These are phyloP conservation scores for Xylaria polymorpha DNA, from an alignment of 2,329 filamentous ascomycete species.

Conservation along the genomic window DNA sequence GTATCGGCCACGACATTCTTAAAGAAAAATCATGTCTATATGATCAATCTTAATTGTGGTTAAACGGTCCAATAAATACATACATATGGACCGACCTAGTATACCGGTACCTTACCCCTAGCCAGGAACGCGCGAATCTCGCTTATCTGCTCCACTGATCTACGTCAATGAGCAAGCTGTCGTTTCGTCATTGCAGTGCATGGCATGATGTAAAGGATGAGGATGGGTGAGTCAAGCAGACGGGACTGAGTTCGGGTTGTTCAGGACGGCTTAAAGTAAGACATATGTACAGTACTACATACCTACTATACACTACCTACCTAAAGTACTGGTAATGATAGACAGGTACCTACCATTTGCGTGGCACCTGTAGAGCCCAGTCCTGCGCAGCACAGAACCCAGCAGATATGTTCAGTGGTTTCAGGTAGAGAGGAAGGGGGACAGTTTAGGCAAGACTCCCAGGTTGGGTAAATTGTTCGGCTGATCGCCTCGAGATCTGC, in stretches of 20 bases:
- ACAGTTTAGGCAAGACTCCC: conserved; percentile 18
- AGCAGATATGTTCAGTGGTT: conserved; percentile 10
- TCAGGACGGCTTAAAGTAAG: conserved; percentile 3
- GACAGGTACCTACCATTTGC: not conserved
- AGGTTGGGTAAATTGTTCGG: conserved; percentile 41
- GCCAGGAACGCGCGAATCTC: conserved; percentile 5
- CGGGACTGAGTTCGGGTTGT: not conserved
- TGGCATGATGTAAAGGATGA: not conserved
- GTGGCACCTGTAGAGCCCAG: not conserved
- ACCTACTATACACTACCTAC: not conserved
- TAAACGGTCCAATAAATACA: not conserved
- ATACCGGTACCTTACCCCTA: not conserved
- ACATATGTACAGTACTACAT: too few species aligned
- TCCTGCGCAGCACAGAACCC: not conserved
- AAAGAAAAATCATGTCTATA: too few species aligned
- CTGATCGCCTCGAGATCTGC: conserved; percentile 45
- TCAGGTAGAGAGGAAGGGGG: conserved; percentile 18
- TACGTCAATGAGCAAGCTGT: not conserved
- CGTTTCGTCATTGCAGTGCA: conserved; percentile 4
- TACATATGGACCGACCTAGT: not conserved
- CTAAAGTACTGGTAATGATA: not conserved
- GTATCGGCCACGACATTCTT: not conserved
- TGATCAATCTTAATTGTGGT: not conserved
- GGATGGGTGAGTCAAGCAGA: conserved; percentile 4
- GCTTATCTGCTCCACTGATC: conserved; percentile 11